Evolutionary conservation across 2,329 filamentous ascomycete genomes (phyloP).

Genomic region (Pestalotiopsis sp.): DNA sequence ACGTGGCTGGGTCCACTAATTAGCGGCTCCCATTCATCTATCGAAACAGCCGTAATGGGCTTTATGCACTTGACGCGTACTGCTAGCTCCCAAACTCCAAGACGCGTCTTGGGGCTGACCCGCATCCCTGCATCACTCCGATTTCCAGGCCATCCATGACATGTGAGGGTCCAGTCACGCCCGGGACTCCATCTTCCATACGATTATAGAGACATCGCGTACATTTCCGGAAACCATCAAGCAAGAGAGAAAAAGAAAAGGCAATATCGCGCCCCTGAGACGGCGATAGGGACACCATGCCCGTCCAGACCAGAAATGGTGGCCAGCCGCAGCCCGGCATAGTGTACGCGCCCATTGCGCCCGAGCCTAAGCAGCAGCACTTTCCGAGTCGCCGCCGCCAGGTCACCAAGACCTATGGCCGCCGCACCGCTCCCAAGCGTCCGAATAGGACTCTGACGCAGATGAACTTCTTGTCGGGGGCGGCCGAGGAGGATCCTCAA

Average conservation of each 20-base stretch:
- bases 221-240: background rate
- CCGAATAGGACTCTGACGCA: conserved; percentile 12
- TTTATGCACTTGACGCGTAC: conserved; percentile 7
- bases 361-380: conserved; percentile 8
- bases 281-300: background rate
- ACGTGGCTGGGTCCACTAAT: conserved; percentile 2
- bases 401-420: conserved; percentile 11
- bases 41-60: background rate
- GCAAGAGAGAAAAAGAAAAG: background rate
- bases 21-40: conserved; percentile 1
- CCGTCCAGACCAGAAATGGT: background rate
- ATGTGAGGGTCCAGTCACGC: background rate
- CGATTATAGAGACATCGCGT: background rate
- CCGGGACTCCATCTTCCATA: background rate
- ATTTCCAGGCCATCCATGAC: background rate
- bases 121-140: conserved; percentile 1
- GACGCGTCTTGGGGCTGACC: background rate
- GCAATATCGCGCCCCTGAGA: background rate
- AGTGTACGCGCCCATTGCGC: background rate
- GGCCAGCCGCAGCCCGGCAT: conserved; percentile 2
- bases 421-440: background rate
- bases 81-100: conserved; percentile 1
- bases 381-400: conserved; percentile 10
- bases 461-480: conserved; percentile 8
- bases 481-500: conserved; percentile 14